phyloP scores from a whole-genome alignment of 352 stramenopile genomes.

The Aphanomyces euteiches region DNA sequence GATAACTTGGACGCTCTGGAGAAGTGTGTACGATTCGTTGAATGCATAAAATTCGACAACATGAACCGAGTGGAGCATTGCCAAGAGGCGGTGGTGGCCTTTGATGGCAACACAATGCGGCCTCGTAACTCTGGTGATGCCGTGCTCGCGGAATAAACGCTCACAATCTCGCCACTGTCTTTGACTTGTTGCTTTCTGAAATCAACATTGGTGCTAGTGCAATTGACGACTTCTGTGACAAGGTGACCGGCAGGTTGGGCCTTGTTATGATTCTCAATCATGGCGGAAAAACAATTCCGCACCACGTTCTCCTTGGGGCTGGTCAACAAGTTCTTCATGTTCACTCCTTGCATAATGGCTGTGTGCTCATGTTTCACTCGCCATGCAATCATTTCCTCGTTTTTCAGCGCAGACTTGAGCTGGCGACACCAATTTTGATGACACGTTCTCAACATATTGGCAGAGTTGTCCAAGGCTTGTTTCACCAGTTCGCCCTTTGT shows the following conservation, averaged over 20 bases:
- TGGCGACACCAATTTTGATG: background rate
- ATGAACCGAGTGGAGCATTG: slow-evolving; percentile 5
- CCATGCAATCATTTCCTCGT: background rate
- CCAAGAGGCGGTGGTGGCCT: slow-evolving; percentile 18
- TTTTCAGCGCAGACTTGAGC: background rate
- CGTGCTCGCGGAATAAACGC: background rate
- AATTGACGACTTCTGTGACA: too few relatives aligned
- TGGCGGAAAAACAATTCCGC: too few relatives aligned
- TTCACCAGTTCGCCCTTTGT: background rate
- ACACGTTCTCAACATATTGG: background rate
- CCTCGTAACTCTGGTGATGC: background rate
- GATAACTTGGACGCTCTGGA: slow-evolving; percentile 5
- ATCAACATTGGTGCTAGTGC: background rate
- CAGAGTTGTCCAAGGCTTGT: background rate
- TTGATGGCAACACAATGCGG: background rate
- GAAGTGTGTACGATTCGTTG: slow-evolving; percentile 29
- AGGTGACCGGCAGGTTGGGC: too few relatives aligned
- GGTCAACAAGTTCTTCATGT: background rate
- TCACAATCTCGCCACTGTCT: background rate
- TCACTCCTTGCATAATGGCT: background rate
- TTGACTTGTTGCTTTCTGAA: background rate
- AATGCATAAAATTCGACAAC: slow-evolving; percentile 23
- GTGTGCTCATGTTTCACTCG: background rate
- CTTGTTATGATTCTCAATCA: too few relatives aligned
- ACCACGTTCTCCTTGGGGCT: background rate